phyloP scores from a whole-genome alignment of 257 asterid species.

The Fraxinus anomala region DNA sequence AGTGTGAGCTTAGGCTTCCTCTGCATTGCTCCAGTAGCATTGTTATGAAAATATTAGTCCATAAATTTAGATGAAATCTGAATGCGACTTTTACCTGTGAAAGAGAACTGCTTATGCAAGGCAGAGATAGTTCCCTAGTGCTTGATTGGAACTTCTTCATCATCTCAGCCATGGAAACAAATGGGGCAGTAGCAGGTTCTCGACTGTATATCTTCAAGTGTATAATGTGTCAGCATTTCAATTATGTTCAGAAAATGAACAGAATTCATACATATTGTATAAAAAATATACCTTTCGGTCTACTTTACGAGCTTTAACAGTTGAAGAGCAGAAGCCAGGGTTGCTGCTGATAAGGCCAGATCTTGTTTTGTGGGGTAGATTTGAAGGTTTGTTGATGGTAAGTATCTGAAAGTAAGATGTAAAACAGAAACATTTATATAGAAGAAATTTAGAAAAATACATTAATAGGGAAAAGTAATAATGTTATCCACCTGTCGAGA shows the following conservation, averaged over 20 bases:
- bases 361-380: constrained; percentile 77
- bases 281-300: constrained; percentile 62
- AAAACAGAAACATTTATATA: constrained; percentile 2
- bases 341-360: constrained; percentile 50
- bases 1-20: constrained; percentile 72
- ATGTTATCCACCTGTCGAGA: constrained; percentile 59
- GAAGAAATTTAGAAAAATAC: not conserved
- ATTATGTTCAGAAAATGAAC: not conserved
- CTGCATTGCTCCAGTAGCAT: constrained; percentile 38
- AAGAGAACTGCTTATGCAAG: constrained; percentile 39
- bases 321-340: constrained; percentile 47
- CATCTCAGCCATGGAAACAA: constrained; percentile 90
- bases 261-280: not conserved
- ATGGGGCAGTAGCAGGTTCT: constrained; percentile 61
- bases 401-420: constrained; percentile 55
- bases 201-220: constrained; percentile 65
- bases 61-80: not conserved
- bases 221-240: constrained; percentile 19
- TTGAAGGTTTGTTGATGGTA: constrained; percentile 57
- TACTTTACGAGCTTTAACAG: constrained; percentile 58
- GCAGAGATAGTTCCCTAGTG: constrained; percentile 63
- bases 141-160: constrained; percentile 76
- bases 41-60: constrained; percentile 30
- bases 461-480: not conserved
- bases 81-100: constrained; percentile 45